Evolutionary conservation across 1,284 basidiomycete species (phyloP), one percentile per base, ranked within the genome.

Genomic region (Caloboletus inedulis): DNA sequence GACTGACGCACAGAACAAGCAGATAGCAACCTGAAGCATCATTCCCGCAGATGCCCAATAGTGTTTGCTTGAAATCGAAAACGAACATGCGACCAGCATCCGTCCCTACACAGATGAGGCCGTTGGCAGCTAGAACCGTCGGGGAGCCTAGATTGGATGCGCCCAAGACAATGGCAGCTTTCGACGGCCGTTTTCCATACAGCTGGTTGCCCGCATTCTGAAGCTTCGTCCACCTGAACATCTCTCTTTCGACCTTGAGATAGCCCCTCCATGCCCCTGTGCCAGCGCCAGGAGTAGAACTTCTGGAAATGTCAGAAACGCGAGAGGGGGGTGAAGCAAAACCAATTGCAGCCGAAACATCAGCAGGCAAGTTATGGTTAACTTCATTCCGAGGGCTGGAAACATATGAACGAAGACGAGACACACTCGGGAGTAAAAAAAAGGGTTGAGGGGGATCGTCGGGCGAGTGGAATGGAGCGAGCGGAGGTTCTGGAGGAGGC

Each of bases 91-190:
- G 84, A 6, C 95, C 97, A 21, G 76, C 73, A 42, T 87, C 83
- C 0, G 89, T 94, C 4, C 97, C 97, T 5, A 98, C 77, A 55
- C 93, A 98, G 33, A 99, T 83, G 55, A 97, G 74, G 0, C 94
- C 95, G 60, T 91, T 91, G 10, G 90, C 89, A 9, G 89, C 85
- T 51, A 98, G 71, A 12, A 91, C 89, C 0, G 87, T 92, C 0
- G 95, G 93, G 0, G 72, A 74, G 0, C 90, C 89, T 18, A 78
- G 63, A 5, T 73, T 65, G 5, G 80, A 72, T 2, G 80, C 72
- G 0, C 84, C 85, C 9, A 91, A 74, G 3, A 89, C 61, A 21
- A 82, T 74, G 10, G 82, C 78, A 16, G 80, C 80, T 61, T 88
- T 91, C 52, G 76, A 78, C 18, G 73, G 67, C 14, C 57, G 74